Conservation (phyloP, 306 rosid species). For the Canavalia gladiata region DNA sequence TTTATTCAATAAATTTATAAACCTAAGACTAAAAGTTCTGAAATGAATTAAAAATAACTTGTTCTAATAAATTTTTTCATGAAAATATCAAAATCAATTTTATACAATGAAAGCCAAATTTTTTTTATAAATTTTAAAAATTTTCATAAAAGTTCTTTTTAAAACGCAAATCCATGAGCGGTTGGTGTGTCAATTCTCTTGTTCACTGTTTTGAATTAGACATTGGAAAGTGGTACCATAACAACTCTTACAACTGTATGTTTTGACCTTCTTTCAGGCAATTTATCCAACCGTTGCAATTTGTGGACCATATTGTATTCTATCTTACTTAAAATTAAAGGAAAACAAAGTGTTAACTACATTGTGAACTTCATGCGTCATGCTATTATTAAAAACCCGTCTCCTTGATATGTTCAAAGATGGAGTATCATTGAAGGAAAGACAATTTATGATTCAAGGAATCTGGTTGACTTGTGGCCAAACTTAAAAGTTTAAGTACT, state of each 20-base stretch:
- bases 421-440: slow-evolving; percentile 31
- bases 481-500: slow-evolving; percentile 7
- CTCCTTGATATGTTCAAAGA: neutral
- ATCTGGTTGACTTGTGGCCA: neutral
- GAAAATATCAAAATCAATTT: too few relatives aligned
- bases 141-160: too few relatives aligned
- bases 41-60: too few relatives aligned
- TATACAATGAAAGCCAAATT: too few relatives aligned
- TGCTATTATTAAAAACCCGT: neutral
- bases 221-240: too few relatives aligned
- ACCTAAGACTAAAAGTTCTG: too few relatives aligned
- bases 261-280: neutral
- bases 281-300: slow-evolving; percentile 10
- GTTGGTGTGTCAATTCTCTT: too few relatives aligned
- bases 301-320: neutral
- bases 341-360: neutral
- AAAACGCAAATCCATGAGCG: too few relatives aligned
- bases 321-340: neutral
- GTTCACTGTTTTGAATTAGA: too few relatives aligned
- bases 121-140: too few relatives aligned
- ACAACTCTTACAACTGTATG: neutral
- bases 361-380: neutral
- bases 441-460: slow-evolving; percentile 15
- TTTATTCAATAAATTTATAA: too few relatives aligned
- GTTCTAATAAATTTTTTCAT: too few relatives aligned